phyloP scores from a whole-genome alignment of 1,284 basidiomycete genomes.

The Termitomyces sp. region DNA sequence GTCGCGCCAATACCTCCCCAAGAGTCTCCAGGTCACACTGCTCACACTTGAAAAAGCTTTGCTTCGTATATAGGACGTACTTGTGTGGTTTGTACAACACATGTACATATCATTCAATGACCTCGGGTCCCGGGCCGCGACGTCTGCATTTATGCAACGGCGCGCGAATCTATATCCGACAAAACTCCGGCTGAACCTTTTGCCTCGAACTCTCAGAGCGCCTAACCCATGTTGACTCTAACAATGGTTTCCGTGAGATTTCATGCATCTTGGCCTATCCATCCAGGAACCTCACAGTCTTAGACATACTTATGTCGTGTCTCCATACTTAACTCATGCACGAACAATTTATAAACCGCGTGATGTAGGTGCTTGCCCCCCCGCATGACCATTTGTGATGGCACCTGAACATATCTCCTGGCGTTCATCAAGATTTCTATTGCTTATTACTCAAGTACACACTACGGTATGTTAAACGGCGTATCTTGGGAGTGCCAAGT shows the following conservation, averaged over 20 bases:
- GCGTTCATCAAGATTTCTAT: background rate
- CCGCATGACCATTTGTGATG: background rate
- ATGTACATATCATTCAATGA: no score
- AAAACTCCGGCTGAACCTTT: background rate
- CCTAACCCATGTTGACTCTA: no score
- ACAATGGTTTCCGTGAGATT: background rate
- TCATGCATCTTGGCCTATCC: background rate
- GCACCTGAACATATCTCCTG: background rate
- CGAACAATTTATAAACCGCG: background rate
- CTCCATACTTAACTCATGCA: background rate
- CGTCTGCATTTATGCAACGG: no score
- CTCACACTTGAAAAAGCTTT: no score
- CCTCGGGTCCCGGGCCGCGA: background rate
- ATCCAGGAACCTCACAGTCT: background rate
- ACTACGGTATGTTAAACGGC: background rate
- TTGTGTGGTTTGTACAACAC: no score
- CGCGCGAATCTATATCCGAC: background rate
- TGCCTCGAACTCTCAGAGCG: background rate
- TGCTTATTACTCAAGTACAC: background rate
- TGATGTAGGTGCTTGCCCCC: background rate
- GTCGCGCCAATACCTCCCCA: background rate
- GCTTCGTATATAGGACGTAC: no score
- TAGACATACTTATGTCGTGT: background rate
- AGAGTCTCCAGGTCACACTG: background rate
- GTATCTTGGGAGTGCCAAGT: constrained; percentile 3